These are phyloP conservation scores for Tausonia pullulans DNA, from an alignment of 1,284 basidiomycete species.

Conservation along the genomic window DNA sequence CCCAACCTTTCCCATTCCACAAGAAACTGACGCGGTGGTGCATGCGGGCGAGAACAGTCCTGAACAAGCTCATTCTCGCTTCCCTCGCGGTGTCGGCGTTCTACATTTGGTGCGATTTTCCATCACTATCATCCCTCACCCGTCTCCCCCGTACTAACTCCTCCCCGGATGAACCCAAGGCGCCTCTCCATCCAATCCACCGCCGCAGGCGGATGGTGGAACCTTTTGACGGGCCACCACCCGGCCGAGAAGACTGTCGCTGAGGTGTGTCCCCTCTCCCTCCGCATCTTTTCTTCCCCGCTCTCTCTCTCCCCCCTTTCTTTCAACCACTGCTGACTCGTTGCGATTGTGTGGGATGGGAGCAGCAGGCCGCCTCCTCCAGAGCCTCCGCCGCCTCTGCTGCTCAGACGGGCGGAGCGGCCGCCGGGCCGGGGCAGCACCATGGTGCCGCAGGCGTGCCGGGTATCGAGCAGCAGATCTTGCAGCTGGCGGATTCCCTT, in stretches of 20 bases:
- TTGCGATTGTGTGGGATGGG: not conserved
- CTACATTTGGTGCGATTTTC: slow-evolving; percentile 9
- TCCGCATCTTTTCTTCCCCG: not conserved
- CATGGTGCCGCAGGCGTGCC: not conserved
- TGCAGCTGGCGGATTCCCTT: slow-evolving; percentile 10
- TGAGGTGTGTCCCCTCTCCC: not conserved
- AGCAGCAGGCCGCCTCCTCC: slow-evolving; percentile 2
- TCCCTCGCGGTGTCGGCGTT: slow-evolving; percentile 3
- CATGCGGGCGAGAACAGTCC: not conserved
- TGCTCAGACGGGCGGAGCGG: not conserved
- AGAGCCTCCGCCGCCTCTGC: not conserved
- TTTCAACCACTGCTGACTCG: not conserved
- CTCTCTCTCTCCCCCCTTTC: not conserved
- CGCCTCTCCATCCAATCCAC: slow-evolving; percentile 8
- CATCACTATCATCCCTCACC: not conserved
- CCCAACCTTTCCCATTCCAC: not conserved
- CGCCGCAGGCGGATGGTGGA: slow-evolving; percentile 16
- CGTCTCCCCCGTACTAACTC: too few relatives aligned
- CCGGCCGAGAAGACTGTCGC: not conserved
- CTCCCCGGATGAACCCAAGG: not conserved
- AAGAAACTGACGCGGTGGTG: too few relatives aligned
- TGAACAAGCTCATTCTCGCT: slow-evolving; percentile 2
- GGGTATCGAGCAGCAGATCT: slow-evolving; percentile 10
- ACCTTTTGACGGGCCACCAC: slow-evolving; percentile 7
- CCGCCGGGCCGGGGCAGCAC: not conserved